Evolutionary conservation across 1,284 basidiomycete genomes (phyloP), one percentile per base, ranked within the genome.

Genomic region (Farysia itapuensis): DNA sequence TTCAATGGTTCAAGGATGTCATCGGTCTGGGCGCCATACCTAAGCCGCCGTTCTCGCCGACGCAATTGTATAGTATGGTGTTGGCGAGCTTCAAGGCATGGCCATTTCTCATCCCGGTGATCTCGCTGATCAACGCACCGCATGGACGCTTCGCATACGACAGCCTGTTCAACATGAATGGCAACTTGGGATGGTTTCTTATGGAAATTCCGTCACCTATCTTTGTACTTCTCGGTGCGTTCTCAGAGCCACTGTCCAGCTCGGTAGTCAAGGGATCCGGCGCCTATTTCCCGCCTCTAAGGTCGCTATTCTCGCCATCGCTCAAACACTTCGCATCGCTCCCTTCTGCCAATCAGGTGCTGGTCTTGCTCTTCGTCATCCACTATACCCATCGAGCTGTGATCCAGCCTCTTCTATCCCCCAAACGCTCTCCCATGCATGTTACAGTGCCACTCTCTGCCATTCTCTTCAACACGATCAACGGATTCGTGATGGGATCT

Each of bases 301-400:
- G 39, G 12, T 37, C 44, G 14, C 34, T 67, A 4, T 35, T 66
- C 73, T 80, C 50, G 79, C 43, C 51, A 0, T 46, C 56, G 9
- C 57, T 67, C 19, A 28, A 41, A 12, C 36, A 57, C 22, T 64
- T 79, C 33, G 64, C 77, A 20, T 47, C 75, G 36, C 59, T 79
- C n/a, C 70, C 70, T 6, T 68, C 67, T 30, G 80, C 84, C 0
- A 81, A 84, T 33, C 79, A 80, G 19, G 58, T 89, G 21, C 81
- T 90, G 36, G 79, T 82, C 14, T 59, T 76, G 0, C 79, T 87
- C 39, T 94, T 83, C 76, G 73, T 90, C 33, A 61, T 82, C 1
- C 91, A 96, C 79, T 95, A 95, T 77, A 61, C 82, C 39, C 90
- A 94, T 77, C 86, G 92, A 29, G 85, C 90, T 4, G 49, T 95